A percentile compares a stretch with the other conserved stretches of the same genome.
Evolutionary conservation across 306 rosid genomes (phyloP).

Genomic region (Acacia melanoxylon): DNA sequence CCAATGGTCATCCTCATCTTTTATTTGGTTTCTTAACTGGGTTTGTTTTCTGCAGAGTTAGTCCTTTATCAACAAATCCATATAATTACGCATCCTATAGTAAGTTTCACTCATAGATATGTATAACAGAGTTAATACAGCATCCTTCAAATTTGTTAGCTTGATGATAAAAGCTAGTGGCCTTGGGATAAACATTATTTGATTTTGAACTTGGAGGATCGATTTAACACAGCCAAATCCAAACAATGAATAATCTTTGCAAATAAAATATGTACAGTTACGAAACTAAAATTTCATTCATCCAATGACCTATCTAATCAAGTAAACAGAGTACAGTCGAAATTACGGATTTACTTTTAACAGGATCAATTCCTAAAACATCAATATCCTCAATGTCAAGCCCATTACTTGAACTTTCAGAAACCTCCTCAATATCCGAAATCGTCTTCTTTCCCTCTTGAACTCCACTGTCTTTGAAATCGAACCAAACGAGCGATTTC

Average conservation of each 20-base stretch:
- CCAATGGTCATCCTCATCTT: constrained; percentile 12
- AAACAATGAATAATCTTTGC: not conserved
- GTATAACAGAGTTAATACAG: not conserved
- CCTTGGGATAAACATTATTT: not conserved
- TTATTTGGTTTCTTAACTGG: not conserved
- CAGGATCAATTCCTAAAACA: constrained; percentile 62
- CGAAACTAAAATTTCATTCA: not conserved
- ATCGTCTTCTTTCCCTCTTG: constrained; percentile 22
- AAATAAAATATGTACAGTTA: not conserved
- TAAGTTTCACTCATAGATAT: not conserved
- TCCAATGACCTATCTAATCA: not conserved
- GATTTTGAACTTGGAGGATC: not conserved
- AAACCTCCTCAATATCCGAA: constrained; percentile 23
- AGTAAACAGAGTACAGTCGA: not conserved
- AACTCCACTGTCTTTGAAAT: constrained; percentile 34
- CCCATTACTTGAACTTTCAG: constrained; percentile 29
- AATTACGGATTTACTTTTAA: constrained; percentile 53
- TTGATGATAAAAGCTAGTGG: not conserved
- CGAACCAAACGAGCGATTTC: constrained; percentile 55
- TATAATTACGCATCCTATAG: not conserved
- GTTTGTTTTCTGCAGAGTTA: not conserved
- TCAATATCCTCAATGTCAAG: constrained; percentile 30
- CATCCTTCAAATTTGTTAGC: not conserved
- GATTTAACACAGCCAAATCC: not conserved
- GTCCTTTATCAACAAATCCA: not conserved